phyloP scores from a whole-genome alignment of 805 yeast genomes.

The Candida sithepensis region DNA sequence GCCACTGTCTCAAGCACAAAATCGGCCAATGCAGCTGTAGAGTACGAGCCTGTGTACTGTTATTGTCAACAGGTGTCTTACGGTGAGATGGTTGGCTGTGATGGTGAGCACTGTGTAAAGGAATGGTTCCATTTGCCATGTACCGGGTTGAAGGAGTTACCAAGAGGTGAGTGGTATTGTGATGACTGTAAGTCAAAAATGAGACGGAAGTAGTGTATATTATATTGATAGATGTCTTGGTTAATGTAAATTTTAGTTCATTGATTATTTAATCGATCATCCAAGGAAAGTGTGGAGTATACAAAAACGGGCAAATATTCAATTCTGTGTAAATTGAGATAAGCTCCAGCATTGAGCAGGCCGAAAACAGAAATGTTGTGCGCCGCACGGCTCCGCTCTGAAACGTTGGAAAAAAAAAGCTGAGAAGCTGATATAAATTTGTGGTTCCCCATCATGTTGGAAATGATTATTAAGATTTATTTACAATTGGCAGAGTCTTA shows the following conservation, averaged over 20 bases:
- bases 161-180: conserved; percentile 83
- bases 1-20: background rate
- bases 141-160: conserved; percentile 80
- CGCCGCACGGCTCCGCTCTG: background rate
- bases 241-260: background rate
- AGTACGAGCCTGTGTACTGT: conserved; percentile 80
- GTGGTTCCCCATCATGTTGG: too few relatives aligned
- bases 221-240: background rate
- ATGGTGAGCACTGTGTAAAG: conserved; percentile 84
- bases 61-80: conserved; percentile 95
- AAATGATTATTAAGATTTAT: too few relatives aligned
- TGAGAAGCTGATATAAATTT: too few relatives aligned
- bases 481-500: too few relatives aligned
- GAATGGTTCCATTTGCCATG: conserved; percentile 98
- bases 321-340: too few relatives aligned
- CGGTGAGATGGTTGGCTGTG: conserved; percentile 99
- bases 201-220: conserved; percentile 5
- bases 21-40: conserved; percentile 7
- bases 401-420: background rate
- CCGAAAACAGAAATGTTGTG: background rate
- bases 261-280: too few relatives aligned
- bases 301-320: too few relatives aligned
- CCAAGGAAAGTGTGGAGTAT: too few relatives aligned
- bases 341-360: background rate
- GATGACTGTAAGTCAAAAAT: conserved; percentile 49